phyloP scores from a whole-genome alignment of 768 basidiomycete species.

The Xerocomus potaroensis region DNA sequence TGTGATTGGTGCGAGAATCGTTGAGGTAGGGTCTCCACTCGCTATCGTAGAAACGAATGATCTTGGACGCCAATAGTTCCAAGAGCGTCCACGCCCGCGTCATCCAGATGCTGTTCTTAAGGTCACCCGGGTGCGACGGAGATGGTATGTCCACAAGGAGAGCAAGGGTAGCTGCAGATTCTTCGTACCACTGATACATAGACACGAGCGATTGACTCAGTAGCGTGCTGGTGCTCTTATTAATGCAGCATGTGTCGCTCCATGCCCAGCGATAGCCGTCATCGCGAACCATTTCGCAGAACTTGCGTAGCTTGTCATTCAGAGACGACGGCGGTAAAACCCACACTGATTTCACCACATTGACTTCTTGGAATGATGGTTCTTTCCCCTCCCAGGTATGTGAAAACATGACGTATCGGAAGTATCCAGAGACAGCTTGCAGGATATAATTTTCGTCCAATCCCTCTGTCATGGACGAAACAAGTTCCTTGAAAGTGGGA shows the following conservation, averaged over 20 bases:
- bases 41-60: conserved; percentile 9
- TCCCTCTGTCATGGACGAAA: conserved; percentile 10
- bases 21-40: conserved; percentile 11
- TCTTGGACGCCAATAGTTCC: conserved; percentile 9
- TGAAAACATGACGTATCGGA: conserved; percentile 14
- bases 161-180: conserved; percentile 3
- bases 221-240: conserved; percentile 2
- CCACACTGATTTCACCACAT: conserved; percentile 7
- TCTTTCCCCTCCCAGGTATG: conserved; percentile 15
- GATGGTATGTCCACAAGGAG: conserved; percentile 1
- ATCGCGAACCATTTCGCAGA: conserved; percentile 5
- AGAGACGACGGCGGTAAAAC: background rate
- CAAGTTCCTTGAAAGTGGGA: conserved; percentile 4
- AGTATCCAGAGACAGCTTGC: conserved; percentile 6
- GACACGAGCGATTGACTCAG: conserved; percentile 4
- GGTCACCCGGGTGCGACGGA: conserved; percentile 5
- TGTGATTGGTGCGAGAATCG: conserved; percentile 5
- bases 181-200: conserved; percentile 12
- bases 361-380: conserved; percentile 12
- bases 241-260: conserved; percentile 12
- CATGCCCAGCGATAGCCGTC: conserved; percentile 12
- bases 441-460: conserved; percentile 5
- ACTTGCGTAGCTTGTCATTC: conserved; percentile 9
- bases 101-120: conserved; percentile 6
- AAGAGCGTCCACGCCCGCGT: conserved; percentile 12